Base-by-base conservation (phyloP, 2,329 filamentous ascomycete genomes). In the Whalleya microplaca region DNA sequence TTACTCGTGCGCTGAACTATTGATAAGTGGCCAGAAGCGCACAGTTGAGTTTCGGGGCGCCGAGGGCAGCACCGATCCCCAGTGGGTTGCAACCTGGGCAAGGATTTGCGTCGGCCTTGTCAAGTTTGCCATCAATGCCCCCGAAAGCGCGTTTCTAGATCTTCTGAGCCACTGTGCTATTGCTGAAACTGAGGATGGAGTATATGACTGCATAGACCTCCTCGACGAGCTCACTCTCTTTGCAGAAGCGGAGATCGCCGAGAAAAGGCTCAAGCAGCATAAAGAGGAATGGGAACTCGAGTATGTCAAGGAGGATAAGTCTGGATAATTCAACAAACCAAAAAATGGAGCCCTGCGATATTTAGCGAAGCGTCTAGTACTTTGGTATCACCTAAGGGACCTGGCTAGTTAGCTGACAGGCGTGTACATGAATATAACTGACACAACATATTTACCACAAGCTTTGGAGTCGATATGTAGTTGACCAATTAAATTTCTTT, bases 111-210 rank as follows among this genome's bases (percentile, higher is more conserved):
- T 63, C 0, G 64, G 66, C 6, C 19, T 70, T 1, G 49, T 64
- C 40, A 53, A 41, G 21, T 70, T 69, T 40, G 66, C 67, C 10
- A 21, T 66, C 4, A 21, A 60, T 6, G 45, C 65, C 3, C 50
- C 63, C 2, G 19, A 41, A 0, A 21, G 21, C 3, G 47, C 56
- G 16, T 68, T 66, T 23, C 20, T 65, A 2, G 18, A 51, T 2
- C 49, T 68, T 0, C 4, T 70, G 2, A n/a, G 8, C 1, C 63
- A 58, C 8, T 67, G 65, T 27, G 62, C 64, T 1, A 8, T 74
- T 1, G 78, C 78, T 0, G 73, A 77, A 53, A 79, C 78, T 57
- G 78, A 79, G 57, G 78, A 79, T 0, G 72, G 73, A 0, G 66
- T 63, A 2, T 69, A 66, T 51, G 67, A 70, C 19, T 48, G 64